Evolutionary conservation across 805 yeast genomes (phyloP).

Genomic region (Yarrowia divulgata): DNA sequence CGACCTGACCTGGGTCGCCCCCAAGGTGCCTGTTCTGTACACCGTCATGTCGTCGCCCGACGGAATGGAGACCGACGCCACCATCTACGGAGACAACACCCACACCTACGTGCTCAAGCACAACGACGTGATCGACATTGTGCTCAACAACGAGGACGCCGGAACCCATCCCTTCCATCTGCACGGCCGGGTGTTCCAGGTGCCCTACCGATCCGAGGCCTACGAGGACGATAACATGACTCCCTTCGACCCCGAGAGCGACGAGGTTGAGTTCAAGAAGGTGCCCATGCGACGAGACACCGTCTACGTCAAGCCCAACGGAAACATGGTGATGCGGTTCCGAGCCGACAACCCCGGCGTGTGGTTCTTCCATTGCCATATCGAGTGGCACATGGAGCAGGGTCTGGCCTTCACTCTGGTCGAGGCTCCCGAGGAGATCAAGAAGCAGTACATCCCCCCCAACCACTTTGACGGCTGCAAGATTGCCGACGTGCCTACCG

Average conservation of each 20-base stretch:
- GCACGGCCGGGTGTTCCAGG: slow-evolving; percentile 93
- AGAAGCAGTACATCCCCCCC: slow-evolving; percentile 60
- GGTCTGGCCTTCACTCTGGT: slow-evolving; percentile 83
- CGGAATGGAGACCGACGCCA: slow-evolving; percentile 57
- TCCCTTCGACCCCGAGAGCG: slow-evolving; percentile 61
- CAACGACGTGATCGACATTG: slow-evolving; percentile 76
- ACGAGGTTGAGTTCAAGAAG: slow-evolving; percentile 64
- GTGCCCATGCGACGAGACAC: slow-evolving; percentile 88
- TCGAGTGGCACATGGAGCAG: slow-evolving; percentile 97
- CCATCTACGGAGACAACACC: slow-evolving; percentile 84
- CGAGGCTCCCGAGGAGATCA: slow-evolving; percentile 80
- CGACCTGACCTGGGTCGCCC: slow-evolving; percentile 75
- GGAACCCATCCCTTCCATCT: slow-evolving; percentile 98
- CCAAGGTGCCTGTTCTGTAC: slow-evolving; percentile 85
- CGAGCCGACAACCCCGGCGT: slow-evolving; percentile 96
- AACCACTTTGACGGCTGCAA: slow-evolving; percentile 68
- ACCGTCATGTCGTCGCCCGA: slow-evolving; percentile 74
- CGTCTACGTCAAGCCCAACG: slow-evolving; percentile 78
- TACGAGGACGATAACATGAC: slow-evolving; percentile 63
- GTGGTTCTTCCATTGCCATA: slow-evolving; percentile 98
- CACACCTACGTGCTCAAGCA: slow-evolving; percentile 73
- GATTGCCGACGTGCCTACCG: slow-evolving; percentile 58
- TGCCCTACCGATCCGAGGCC: slow-evolving; percentile 71
- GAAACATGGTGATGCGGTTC: slow-evolving; percentile 85
- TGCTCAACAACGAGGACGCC: slow-evolving; percentile 83